Conservation (phyloP, 768 basidiomycete species). For the Cystobasidium tubakii region DNA sequence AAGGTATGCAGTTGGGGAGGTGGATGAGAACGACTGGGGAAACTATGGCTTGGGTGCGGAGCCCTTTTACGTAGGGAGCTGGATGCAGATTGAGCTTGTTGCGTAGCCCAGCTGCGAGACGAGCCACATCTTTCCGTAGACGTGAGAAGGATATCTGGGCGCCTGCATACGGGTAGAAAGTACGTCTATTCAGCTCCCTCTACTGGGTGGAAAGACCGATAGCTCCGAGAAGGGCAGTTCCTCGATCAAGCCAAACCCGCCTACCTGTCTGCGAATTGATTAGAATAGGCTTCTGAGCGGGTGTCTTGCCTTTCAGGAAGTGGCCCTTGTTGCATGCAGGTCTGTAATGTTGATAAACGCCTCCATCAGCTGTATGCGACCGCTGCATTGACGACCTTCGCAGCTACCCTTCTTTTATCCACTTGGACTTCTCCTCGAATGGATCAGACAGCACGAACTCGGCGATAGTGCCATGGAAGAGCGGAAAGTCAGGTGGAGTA, state of each 20-base stretch:
- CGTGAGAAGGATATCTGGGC: slow-evolving; percentile 9
- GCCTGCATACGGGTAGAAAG: not conserved
- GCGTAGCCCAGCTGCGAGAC: slow-evolving; percentile 19
- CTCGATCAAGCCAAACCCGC: not conserved
- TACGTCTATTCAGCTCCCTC: not conserved
- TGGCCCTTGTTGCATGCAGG: slow-evolving; percentile 17
- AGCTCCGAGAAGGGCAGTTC: too few relatives aligned
- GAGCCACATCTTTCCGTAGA: slow-evolving; percentile 17
- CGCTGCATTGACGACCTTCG: not conserved
- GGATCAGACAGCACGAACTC: slow-evolving; percentile 29
- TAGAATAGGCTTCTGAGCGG: slow-evolving; percentile 30
- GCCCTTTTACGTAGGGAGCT: slow-evolving; percentile 18
- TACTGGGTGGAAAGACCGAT: too few relatives aligned
- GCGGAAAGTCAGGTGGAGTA: slow-evolving; percentile 15
- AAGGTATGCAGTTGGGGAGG: slow-evolving; percentile 45
- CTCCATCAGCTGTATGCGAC: not conserved
- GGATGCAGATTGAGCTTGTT: slow-evolving; percentile 22
- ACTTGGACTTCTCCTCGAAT: slow-evolving; percentile 21
- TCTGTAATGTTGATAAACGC: not conserved
- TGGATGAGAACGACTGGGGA: slow-evolving; percentile 44
- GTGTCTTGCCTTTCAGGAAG: slow-evolving; percentile 6
- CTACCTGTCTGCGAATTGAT: slow-evolving; percentile 18
- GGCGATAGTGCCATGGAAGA: not conserved
- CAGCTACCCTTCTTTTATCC: slow-evolving; percentile 30
- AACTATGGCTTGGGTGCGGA: slow-evolving; percentile 33